Base-by-base conservation (phyloP, 192 early-diverging fungal species). In the Phycomyces nitens region DNA sequence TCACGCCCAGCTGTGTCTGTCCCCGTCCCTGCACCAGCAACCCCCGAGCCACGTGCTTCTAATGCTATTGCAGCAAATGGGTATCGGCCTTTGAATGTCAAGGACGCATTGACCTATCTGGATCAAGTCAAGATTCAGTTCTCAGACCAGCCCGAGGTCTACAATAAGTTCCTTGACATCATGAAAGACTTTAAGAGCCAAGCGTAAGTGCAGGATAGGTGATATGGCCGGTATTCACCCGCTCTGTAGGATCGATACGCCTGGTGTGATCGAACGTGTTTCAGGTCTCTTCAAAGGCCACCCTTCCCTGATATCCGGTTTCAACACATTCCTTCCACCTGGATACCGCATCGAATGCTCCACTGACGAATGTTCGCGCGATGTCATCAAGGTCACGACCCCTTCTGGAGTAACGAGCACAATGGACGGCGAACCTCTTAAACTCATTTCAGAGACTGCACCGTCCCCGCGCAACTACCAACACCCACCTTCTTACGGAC, bases 181-280 rank as follows among this genome's bases (percentile, higher is more conserved):
- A 99, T 99, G 97, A 97, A 97, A 80, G 97, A 99, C 70, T 99
- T 99, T 73, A 98, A 98, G 77, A 91, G 91, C 66, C 94, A 96
- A 70, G 82, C 76, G 91, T 92, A 78, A 80, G 81, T 66, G 15
- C 29, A 34, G 29, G 29, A 34, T 34, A 34, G 29, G 29, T 34
- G 29, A 34, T 34, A 34, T 34, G 29, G 29, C 29, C 29, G 29
- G 29, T 34, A 34, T 34, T 34, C 29, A 34, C 29, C 29, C 29
- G 29, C 29, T 34, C 24, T 2, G 42, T 68, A 68, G 66, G 18
- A 68, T 68, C 18, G 66, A 68, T 61, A 68, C 97, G 0, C 95
- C 95, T 0, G 95, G 92, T 22, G 97, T 99, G 11, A 99, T 99
- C 72, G 86, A 91, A n/a, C 90, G 97, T 34, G 97, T 99, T 4